Evolutionary conservation across 208 protist genomes (phyloP).

Genomic region (Leishmania amazonensis): DNA sequence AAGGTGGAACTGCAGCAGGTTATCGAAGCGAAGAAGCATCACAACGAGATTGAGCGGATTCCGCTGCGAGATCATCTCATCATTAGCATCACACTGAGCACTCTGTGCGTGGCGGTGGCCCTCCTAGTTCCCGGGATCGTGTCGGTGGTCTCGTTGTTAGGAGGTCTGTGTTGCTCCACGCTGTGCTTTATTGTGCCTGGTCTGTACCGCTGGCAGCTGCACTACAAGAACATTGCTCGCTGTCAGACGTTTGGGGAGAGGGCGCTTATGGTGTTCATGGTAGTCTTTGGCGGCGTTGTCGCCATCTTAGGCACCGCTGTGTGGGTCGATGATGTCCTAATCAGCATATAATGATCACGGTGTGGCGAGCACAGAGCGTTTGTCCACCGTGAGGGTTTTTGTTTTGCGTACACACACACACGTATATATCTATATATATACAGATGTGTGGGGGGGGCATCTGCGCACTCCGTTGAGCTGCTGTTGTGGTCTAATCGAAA

Average conservation of each 20-base stretch:
- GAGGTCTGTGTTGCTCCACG: conserved; percentile 62
- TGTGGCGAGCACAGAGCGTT: neutral
- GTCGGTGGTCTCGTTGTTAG: conserved; percentile 57
- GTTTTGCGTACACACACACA: neutral
- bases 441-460: neutral
- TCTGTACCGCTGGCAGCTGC: conserved; percentile 62
- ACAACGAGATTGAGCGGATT: conserved; percentile 49
- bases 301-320: conserved; percentile 49
- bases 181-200: conserved; percentile 71
- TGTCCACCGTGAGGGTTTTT: neutral
- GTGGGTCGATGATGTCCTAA: conserved; percentile 30
- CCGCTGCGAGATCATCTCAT: conserved; percentile 58
- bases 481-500: neutral
- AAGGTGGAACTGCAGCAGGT: conserved; percentile 26
- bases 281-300: conserved; percentile 43
- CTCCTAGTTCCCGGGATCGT: conserved; percentile 63
- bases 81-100: conserved; percentile 59
- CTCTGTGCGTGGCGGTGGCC: conserved; percentile 49
- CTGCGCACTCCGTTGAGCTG: neutral
- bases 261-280: conserved; percentile 41
- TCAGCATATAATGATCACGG: neutral
- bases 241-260: conserved; percentile 31
- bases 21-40: conserved; percentile 37
- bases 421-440: neutral
- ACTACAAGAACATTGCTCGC: conserved; percentile 33